A percentile compares a stretch with the other conserved stretches of the same genome.
Conservation (phyloP, 495 filamentous ascomycete species). For the Penicillium canariense region DNA sequence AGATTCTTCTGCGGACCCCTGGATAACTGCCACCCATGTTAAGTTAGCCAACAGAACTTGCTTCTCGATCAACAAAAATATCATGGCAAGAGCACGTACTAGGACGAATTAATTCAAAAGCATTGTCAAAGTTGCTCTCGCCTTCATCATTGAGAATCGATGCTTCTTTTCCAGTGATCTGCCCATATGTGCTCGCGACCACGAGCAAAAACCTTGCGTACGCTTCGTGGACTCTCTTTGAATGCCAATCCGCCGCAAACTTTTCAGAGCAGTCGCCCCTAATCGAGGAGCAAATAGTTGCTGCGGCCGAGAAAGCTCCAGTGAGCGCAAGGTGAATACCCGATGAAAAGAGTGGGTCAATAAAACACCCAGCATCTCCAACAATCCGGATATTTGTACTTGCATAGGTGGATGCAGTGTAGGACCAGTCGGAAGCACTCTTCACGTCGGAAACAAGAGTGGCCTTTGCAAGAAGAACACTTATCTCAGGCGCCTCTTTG, state of each 20-base stretch:
- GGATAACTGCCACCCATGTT: too few relatives aligned
- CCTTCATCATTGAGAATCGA: constrained; percentile 35
- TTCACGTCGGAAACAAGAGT: constrained; percentile 35
- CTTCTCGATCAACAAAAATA: too few relatives aligned
- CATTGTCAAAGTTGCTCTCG: constrained; percentile 44
- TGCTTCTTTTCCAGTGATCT: constrained; percentile 38
- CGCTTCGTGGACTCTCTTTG: constrained; percentile 39
- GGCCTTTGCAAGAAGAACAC: constrained; percentile 23
- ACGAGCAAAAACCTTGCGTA: constrained; percentile 53
- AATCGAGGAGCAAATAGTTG: constrained; percentile 30
- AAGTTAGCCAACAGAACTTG: too few relatives aligned
- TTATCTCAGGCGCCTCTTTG: constrained; percentile 22
- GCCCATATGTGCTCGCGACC: constrained; percentile 41
- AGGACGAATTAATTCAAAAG: too few relatives aligned
- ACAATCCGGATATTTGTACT: constrained; percentile 30
- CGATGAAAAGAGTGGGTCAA: constrained; percentile 44
- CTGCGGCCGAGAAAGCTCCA: constrained; percentile 45
- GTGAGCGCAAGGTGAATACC: constrained; percentile 49
- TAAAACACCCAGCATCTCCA: constrained; percentile 45
- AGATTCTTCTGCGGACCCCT: too few relatives aligned
- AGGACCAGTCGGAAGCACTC: constrained; percentile 42
- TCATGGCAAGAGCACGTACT: too few relatives aligned
- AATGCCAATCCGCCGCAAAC: constrained; percentile 47
- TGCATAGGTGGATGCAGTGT: constrained; percentile 39
- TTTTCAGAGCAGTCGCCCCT: constrained; percentile 39